phyloP scores from a whole-genome alignment of 768 basidiomycete genomes.

The Imleria badia region DNA sequence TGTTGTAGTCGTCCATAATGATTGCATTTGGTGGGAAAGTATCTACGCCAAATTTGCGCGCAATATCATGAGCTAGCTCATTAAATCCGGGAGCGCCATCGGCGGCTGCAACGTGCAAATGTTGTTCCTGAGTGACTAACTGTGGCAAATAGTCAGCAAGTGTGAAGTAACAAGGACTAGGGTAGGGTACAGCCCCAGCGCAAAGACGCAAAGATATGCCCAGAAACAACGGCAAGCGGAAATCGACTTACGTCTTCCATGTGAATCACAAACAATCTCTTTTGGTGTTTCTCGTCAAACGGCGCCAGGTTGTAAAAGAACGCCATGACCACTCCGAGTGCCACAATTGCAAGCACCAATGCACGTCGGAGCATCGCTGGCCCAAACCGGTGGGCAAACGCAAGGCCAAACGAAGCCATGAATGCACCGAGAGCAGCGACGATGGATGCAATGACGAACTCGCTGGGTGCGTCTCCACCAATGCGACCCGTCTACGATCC shows the following conservation, averaged over 20 bases:
- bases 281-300: conserved; percentile 86
- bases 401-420: conserved; percentile 56
- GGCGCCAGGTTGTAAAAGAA: conserved; percentile 59
- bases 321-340: conserved; percentile 52
- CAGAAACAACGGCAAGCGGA: neutral
- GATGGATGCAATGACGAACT: conserved; percentile 84
- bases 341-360: conserved; percentile 46
- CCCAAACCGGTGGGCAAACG: conserved; percentile 76
- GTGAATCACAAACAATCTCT: conserved; percentile 80
- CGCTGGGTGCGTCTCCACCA: conserved; percentile 80
- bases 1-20: conserved; percentile 71
- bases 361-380: conserved; percentile 35
- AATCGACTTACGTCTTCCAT: conserved; percentile 71
- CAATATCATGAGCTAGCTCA: conserved; percentile 59
- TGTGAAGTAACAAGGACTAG: no score
- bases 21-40: conserved; percentile 44
- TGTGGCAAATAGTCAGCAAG: conserved; percentile 29
- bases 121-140: conserved; percentile 70
- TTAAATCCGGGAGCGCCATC: conserved; percentile 81
- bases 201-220: neutral
- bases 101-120: conserved; percentile 78
- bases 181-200: no score
- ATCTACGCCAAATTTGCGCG: conserved; percentile 53
- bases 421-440: conserved; percentile 58
- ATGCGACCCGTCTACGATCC: conserved; percentile 70